Base-by-base conservation (phyloP, 305 asterid species). In the Coffea humblotiana region DNA sequence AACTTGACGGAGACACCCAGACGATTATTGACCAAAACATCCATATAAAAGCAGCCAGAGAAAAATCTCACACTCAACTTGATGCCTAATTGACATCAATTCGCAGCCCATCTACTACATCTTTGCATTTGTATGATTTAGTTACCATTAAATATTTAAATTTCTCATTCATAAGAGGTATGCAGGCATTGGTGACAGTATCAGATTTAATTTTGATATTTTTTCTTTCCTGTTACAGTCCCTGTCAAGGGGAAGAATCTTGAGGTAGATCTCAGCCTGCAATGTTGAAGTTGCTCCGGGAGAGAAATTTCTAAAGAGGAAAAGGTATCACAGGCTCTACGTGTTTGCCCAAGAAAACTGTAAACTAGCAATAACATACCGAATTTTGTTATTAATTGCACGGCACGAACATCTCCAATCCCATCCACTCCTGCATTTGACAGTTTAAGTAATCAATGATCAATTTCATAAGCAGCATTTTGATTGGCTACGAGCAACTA, bases 331-430 rank as follows among this genome's bases (percentile, higher is more conserved):
- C 6, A 11, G 47, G 25, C 43, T 47, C 10, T 45, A 61, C 15
- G 16, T 19, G 51, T 45, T 27, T 56, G 52, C 40, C 13, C 37
- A 76, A 60, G 64, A 75, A 68, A 47, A 61, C 27, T 25, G 11
- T n/a, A 25, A 56, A 56, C 52, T 11, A 40, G 74, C 54, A 12
- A 14, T 3, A 67, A 74, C 88, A 75, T 91, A 93, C 98, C 99
- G 83, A 93, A 95, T 84, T 92, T 91, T 74, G 92, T 89, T 81
- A 95, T 90, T 79, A 95, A 84, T 81, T 90, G 94, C 86, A 92
- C 72, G 60, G 97, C 99, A 88, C 93, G 94, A 71, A 90, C 93
- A 82, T 90, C 87, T 88, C 98, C 99, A 82, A 95, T 95, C 71
- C 98, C 98, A 25, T 86, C 91, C 85, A 95, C 98, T 73, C 99